Conservation (phyloP, 345 rosid species). For the Hibiscus mutabilis region DNA sequence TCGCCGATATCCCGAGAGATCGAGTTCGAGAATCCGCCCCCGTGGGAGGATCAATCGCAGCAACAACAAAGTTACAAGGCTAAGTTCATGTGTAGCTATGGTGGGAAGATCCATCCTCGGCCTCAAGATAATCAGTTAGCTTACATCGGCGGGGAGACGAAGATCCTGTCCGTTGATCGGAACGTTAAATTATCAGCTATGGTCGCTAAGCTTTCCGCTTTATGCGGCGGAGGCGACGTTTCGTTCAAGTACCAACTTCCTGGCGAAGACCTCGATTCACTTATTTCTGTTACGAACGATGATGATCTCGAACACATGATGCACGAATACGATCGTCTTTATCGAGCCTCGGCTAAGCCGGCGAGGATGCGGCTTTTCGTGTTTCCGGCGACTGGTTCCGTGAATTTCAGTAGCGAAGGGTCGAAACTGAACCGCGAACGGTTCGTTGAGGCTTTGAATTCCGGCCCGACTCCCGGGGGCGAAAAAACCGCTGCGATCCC, state of each 20-base stretch:
- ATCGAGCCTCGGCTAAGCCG: constrained; percentile 61
- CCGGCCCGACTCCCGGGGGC: constrained; percentile 30
- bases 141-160: constrained; percentile 85
- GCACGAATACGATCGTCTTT: constrained; percentile 84
- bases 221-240: constrained; percentile 43
- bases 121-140: constrained; percentile 87
- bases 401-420: constrained; percentile 50
- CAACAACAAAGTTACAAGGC: constrained; percentile 42
- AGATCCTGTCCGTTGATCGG: constrained; percentile 81
- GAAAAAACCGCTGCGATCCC: constrained; percentile 26
- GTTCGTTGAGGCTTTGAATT: constrained; percentile 68
- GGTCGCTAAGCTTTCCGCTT: constrained; percentile 50
- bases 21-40: constrained; percentile 68
- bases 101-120: constrained; percentile 93
- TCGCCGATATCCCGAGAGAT: constrained; percentile 90
- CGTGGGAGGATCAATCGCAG: constrained; percentile 68
- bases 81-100: constrained; percentile 87
- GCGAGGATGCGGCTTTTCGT: constrained; percentile 84
- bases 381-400: constrained; percentile 39
- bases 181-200: constrained; percentile 42
- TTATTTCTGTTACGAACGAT: constrained; percentile 90
- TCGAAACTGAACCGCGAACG: constrained; percentile 60
- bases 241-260: constrained; percentile 90
- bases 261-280: constrained; percentile 87
- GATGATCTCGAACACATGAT: constrained; percentile 93